These are phyloP conservation scores for Penicillium sp. DNA, from an alignment of 2,329 filamentous ascomycete genomes.

Conservation along the genomic window DNA sequence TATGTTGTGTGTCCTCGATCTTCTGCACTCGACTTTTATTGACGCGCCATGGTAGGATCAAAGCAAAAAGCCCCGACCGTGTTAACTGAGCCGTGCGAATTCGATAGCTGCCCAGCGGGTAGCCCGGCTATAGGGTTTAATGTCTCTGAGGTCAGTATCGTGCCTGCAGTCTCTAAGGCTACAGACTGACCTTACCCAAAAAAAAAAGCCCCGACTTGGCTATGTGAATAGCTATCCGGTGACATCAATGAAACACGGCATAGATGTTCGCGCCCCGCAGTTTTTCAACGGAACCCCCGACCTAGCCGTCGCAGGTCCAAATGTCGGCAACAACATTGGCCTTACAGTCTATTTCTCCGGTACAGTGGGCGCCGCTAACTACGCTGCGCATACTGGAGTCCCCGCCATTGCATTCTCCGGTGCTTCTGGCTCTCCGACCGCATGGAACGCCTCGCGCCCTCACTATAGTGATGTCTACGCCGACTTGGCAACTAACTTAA, in stretches of 20 bases:
- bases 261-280: slow-evolving; percentile 55
- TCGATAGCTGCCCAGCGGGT: slow-evolving; percentile 58
- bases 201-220: slow-evolving; percentile 56
- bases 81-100: slow-evolving; percentile 57
- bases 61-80: slow-evolving; percentile 49
- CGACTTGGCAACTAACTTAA: slow-evolving; percentile 60
- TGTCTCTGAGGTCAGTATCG: slow-evolving; percentile 40
- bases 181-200: not conserved
- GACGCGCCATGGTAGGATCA: slow-evolving; percentile 49
- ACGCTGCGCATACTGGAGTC: slow-evolving; percentile 56
- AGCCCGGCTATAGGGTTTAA: slow-evolving; percentile 60
- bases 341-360: slow-evolving; percentile 60
- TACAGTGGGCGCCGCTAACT: slow-evolving; percentile 64
- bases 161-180: not conserved
- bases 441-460: slow-evolving; percentile 54
- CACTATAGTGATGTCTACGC: slow-evolving; percentile 61
- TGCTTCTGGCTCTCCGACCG: slow-evolving; percentile 48
- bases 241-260: slow-evolving; percentile 63
- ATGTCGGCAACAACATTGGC: slow-evolving; percentile 60
- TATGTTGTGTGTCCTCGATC: slow-evolving; percentile 29
- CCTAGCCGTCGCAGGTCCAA: slow-evolving; percentile 65
- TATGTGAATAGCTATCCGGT: slow-evolving; percentile 71
- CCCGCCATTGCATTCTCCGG: slow-evolving; percentile 70
- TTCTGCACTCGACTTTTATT: slow-evolving; percentile 2
- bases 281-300: slow-evolving; percentile 59